Evolutionary conservation across 768 basidiomycete genomes (phyloP).

Genomic region (Suillus subluteus): DNA sequence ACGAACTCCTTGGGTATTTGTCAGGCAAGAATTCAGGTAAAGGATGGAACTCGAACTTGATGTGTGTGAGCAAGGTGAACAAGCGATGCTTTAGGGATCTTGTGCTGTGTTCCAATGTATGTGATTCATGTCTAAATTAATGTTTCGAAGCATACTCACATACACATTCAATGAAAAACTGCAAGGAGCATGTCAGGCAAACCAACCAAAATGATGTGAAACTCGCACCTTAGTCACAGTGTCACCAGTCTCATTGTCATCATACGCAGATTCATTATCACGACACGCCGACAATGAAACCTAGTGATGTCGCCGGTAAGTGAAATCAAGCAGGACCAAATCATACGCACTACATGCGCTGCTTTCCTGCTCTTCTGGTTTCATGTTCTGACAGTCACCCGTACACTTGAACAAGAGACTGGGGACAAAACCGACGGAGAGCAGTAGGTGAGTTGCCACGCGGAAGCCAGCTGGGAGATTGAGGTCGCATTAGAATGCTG

Average conservation of each 20-base stretch:
- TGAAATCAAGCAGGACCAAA: constrained; percentile 7
- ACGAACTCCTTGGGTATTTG: constrained; percentile 15
- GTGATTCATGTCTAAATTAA: background rate
- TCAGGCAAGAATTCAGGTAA: background rate
- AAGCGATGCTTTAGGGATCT: constrained; percentile 28
- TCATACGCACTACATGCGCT: constrained; percentile 30
- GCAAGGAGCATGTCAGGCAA: constrained; percentile 7
- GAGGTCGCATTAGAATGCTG: constrained; percentile 3
- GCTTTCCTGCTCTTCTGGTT: constrained; percentile 9
- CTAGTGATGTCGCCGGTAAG: constrained; percentile 11
- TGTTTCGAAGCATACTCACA: constrained; percentile 17
- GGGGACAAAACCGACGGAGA: constrained; percentile 26
- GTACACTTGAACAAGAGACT: constrained; percentile 19
- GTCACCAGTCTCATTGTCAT: constrained; percentile 19
- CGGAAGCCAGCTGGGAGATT: constrained; percentile 9
- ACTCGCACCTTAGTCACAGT: constrained; percentile 27
- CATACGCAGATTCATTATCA: constrained; percentile 28
- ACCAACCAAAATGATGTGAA: background rate
- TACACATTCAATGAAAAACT: constrained; percentile 34
- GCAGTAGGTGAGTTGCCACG: constrained; percentile 19
- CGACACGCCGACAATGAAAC: constrained; percentile 34
- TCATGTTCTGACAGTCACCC: constrained; percentile 18
- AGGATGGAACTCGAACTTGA: constrained; percentile 25
- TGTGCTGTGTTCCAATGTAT: constrained; percentile 15
- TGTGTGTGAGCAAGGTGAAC: constrained; percentile 20